These are phyloP conservation scores for Blastocystis sp. DNA, from an alignment of 352 stramenopile species.

Conservation along the genomic window DNA sequence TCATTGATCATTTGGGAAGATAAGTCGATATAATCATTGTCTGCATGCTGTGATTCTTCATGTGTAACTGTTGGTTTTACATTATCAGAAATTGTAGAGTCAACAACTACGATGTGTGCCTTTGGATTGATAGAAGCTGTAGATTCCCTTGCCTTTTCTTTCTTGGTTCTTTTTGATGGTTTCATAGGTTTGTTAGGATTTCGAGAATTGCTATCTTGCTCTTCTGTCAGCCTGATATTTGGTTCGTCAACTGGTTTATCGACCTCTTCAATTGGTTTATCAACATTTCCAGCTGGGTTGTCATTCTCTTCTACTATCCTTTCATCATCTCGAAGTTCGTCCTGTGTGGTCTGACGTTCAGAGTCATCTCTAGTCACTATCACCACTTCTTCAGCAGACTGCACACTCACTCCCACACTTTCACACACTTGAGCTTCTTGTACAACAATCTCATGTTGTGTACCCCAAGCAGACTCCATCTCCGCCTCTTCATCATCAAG, in stretches of 20 bases:
- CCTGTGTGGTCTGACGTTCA: neutral
- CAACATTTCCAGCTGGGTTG: too few relatives aligned
- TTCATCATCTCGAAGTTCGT: neutral
- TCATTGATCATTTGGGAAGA: conserved; percentile 41
- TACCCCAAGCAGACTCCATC: neutral
- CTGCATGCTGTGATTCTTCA: neutral
- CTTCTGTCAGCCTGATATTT: too few relatives aligned
- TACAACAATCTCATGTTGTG: neutral
- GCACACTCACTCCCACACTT: neutral
- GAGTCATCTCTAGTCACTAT: neutral
- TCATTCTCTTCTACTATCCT: neutral
- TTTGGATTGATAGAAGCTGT: neutral
- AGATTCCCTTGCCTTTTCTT: neutral
- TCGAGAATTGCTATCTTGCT: too few relatives aligned
- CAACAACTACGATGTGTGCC: neutral
- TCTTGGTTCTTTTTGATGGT: neutral
- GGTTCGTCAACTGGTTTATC: too few relatives aligned
- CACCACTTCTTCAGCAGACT: neutral
- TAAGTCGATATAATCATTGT: neutral
- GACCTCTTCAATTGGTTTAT: too few relatives aligned
- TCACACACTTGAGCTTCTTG: neutral
- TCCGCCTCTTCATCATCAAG: neutral
- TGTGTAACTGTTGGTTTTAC: neutral
- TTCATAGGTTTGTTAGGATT: neutral
- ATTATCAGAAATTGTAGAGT: neutral